These are phyloP conservation scores for Rhynchosporium agropyri DNA, from an alignment of 2,329 filamentous ascomycete genomes.

Conservation along the genomic window DNA sequence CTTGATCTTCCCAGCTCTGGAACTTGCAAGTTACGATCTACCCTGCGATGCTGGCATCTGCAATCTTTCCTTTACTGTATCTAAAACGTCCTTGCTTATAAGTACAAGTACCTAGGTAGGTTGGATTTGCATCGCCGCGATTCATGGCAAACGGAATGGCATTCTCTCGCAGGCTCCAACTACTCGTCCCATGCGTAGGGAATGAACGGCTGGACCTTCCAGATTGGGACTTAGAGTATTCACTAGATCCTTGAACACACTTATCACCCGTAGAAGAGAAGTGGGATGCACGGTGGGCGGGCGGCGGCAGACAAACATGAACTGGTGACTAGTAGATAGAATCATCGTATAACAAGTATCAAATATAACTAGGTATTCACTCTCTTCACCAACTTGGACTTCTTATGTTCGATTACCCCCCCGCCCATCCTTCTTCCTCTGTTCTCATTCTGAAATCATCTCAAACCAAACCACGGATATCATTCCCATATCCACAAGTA, in stretches of 20 bases:
- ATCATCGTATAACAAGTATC: constrained; percentile 4
- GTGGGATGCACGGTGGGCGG: constrained; percentile 16
- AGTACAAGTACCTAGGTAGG: no score
- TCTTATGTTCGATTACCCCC: neutral
- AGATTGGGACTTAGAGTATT: constrained; percentile 15
- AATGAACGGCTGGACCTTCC: constrained; percentile 15
- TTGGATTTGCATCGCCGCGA: no score
- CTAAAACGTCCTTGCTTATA: no score
- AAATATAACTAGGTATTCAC: no score
- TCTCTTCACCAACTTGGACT: no score
- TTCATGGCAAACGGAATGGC: no score
- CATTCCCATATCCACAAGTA: neutral
- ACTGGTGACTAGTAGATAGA: constrained; percentile 9
- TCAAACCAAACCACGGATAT: neutral
- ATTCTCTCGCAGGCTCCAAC: neutral
- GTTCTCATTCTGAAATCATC: neutral
- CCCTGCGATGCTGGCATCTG: no score
- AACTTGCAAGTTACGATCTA: no score
- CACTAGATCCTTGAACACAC: neutral
- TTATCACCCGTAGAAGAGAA: constrained; percentile 18
- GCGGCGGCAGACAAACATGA: neutral
- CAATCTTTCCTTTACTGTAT: no score
- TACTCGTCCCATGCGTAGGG: neutral
- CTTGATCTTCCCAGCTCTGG: no score
- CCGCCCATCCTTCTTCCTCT: constrained; percentile 1